Evolutionary conservation across 345 rosid genomes (phyloP).

Genomic region (Eucalyptus pauciflora): DNA sequence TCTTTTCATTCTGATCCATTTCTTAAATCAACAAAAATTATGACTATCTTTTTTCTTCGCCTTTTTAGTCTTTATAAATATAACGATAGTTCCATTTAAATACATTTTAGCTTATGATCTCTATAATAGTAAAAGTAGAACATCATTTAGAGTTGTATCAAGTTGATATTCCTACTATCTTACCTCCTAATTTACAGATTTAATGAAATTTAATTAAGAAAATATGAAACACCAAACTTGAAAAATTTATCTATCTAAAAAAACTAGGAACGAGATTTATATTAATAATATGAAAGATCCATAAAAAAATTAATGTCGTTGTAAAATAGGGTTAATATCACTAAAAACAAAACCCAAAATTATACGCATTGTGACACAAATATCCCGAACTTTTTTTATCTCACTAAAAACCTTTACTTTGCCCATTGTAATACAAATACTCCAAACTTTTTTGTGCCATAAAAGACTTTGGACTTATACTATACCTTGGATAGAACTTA

Average conservation of each 20-base stretch:
- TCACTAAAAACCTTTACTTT: too few relatives aligned
- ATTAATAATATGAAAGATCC: not conserved
- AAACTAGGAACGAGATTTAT: not conserved
- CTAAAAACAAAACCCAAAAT: too few relatives aligned
- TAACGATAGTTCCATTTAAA: not conserved
- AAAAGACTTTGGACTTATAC: too few relatives aligned
- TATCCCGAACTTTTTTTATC: rapidly evolving
- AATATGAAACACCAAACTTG: not conserved
- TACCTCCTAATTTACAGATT: not conserved
- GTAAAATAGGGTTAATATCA: too few relatives aligned
- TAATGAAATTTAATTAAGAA: not conserved
- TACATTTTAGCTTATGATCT: not conserved
- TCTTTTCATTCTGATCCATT: not conserved
- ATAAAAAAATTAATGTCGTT: not conserved
- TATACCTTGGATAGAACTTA: too few relatives aligned
- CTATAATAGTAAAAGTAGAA: too few relatives aligned
- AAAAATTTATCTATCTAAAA: not conserved
- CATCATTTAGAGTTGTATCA: not conserved
- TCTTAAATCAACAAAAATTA: not conserved
- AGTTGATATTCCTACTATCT: not conserved
- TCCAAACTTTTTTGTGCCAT: too few relatives aligned
- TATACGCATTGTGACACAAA: too few relatives aligned
- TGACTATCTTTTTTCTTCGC: too few relatives aligned
- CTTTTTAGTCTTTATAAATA: too few relatives aligned
- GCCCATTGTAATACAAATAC: too few relatives aligned